Conservation (phyloP, 768 basidiomycete genomes). For the Macrolepiota fuliginosa region DNA sequence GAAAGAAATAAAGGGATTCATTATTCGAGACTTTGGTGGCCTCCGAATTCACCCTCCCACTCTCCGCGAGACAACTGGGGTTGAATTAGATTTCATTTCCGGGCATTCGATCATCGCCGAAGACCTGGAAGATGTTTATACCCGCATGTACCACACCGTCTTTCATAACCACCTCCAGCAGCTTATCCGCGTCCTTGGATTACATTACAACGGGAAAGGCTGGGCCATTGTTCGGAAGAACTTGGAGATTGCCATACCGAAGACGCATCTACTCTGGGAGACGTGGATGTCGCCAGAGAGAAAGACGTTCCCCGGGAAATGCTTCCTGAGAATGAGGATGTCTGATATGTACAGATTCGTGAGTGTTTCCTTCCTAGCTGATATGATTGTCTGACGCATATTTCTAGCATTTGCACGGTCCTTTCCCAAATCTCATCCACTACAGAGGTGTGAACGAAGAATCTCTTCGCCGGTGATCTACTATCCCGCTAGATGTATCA, state of each 20-base stretch:
- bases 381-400: background rate
- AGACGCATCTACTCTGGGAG: constrained; percentile 42
- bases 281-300: constrained; percentile 49
- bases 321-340: constrained; percentile 58
- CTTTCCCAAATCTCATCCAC: constrained; percentile 54
- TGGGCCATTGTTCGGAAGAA: constrained; percentile 50
- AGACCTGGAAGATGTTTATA: constrained; percentile 54
- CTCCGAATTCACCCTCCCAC: constrained; percentile 51
- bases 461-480: background rate
- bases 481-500: background rate
- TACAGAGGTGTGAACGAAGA: constrained; percentile 37
- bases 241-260: constrained; percentile 41
- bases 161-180: constrained; percentile 62
- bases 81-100: constrained; percentile 43
- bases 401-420: constrained; percentile 48
- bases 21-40: constrained; percentile 59
- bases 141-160: constrained; percentile 55
- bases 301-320: constrained; percentile 50
- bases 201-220: constrained; percentile 55
- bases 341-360: constrained; percentile 55
- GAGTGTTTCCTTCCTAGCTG: constrained; percentile 22
- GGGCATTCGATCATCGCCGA: constrained; percentile 50
- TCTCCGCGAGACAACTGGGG: constrained; percentile 46
- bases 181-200: constrained; percentile 52
- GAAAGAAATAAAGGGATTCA: constrained; percentile 50